Percentiles rank a stretch among this genome's conserved stretches.
Conservation (phyloP, 495 filamentous ascomycete species). For the Penicillium herquei region DNA sequence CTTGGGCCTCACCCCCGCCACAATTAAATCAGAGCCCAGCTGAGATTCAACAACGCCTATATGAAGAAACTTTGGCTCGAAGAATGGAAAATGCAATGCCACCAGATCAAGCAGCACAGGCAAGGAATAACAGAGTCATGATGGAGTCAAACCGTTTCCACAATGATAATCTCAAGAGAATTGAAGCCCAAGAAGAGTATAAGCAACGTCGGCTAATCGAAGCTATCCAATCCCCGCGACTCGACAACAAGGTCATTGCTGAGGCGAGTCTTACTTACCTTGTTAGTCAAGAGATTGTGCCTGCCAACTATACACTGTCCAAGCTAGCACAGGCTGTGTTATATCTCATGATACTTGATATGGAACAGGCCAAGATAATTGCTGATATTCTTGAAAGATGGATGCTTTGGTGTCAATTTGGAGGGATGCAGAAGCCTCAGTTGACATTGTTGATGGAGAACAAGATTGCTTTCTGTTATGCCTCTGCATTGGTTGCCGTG, state of each 20-base stretch:
- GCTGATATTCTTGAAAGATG: constrained; percentile 10
- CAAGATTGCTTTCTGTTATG: constrained; percentile 8
- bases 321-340: not conserved
- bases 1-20: constrained; percentile 8
- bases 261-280: not conserved
- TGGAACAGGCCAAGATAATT: not conserved
- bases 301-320: not conserved
- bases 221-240: constrained; percentile 9
- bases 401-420: constrained; percentile 9
- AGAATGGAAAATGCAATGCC: not conserved
- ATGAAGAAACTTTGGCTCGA: not conserved
- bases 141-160: not conserved
- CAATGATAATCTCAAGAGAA: not conserved
- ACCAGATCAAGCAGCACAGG: not conserved
- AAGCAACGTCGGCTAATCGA: constrained; percentile 6
- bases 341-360: constrained; percentile 5
- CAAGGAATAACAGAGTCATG: not conserved
- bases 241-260: constrained; percentile 5
- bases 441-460: constrained; percentile 4
- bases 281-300: not conserved
- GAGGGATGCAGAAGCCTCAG: constrained; percentile 9
- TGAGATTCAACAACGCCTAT: not conserved
- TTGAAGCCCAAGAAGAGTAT: constrained; percentile 1
- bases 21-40: not conserved
- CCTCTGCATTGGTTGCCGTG: constrained; percentile 3